Percentiles rank a stretch among this genome's conserved stretches.
These are phyloP conservation scores for Solanum boliviense DNA, from an alignment of 257 asterid genomes.

Conservation along the genomic window DNA sequence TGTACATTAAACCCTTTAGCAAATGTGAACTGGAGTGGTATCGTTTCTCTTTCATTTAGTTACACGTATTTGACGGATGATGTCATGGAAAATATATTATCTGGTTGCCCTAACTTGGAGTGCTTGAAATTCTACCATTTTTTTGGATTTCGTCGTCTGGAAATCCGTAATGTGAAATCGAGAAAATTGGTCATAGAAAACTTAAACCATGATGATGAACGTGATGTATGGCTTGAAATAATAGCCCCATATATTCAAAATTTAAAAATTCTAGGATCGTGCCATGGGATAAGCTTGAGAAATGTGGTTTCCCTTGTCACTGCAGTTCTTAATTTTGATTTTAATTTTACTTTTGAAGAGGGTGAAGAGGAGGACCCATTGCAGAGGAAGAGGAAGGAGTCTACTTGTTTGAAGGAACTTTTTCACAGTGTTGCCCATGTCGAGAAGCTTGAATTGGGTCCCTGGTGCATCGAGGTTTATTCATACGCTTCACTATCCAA, in stretches of 20 bases:
- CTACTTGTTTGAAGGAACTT: background rate
- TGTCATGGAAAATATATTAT: background rate
- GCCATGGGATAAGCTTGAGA: background rate
- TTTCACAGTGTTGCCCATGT: background rate
- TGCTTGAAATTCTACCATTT: background rate
- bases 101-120: background rate
- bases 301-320: background rate
- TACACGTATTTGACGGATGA: background rate
- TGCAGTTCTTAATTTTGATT: background rate
- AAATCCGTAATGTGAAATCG: background rate
- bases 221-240: background rate
- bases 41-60: background rate
- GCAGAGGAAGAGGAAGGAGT: background rate
- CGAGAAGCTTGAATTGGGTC: background rate
- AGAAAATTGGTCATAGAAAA: background rate
- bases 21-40: background rate
- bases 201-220: too few relatives aligned
- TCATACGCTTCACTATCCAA: too few relatives aligned
- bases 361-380: background rate
- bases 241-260: background rate
- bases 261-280: background rate
- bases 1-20: background rate
- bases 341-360: background rate
- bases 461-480: too few relatives aligned
- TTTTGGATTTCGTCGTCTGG: background rate